A percentile compares a stretch with the other conserved stretches of the same genome.
These are phyloP conservation scores for Breviolum minutum DNA, from an alignment of 73 alveolate species.

Conservation along the genomic window DNA sequence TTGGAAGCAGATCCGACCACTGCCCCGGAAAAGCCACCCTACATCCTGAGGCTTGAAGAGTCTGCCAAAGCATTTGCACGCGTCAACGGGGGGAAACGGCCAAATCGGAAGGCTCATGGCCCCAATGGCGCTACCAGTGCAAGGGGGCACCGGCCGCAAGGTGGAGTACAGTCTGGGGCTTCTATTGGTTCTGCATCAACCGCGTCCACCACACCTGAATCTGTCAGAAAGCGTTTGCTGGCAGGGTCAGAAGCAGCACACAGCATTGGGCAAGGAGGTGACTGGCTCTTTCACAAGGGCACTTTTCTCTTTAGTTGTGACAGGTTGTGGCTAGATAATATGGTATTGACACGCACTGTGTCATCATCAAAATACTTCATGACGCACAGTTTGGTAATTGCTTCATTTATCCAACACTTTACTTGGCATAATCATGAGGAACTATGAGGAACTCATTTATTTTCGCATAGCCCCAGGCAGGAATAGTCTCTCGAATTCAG, in stretches of 20 bases:
- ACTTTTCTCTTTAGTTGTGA: no score
- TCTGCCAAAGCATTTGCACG: slow-evolving; percentile 38
- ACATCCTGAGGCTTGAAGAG: slow-evolving; percentile 40
- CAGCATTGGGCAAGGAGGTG: not conserved
- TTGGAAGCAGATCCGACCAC: not conserved
- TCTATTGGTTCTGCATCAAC: slow-evolving; percentile 79
- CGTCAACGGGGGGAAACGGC: not conserved
- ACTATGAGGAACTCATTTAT: no score
- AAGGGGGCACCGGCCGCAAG: not conserved
- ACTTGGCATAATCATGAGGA: no score
- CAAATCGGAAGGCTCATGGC: not conserved
- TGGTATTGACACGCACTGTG: no score
- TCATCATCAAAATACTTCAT: no score
- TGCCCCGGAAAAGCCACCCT: slow-evolving; percentile 27
- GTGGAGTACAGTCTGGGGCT: slow-evolving; percentile 38
- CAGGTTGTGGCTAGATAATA: no score
- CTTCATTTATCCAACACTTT: no score
- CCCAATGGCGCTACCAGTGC: not conserved
- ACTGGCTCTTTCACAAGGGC: not conserved
- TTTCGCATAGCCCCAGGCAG: no score
- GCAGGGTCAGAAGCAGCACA: not conserved
- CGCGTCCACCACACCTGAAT: slow-evolving; percentile 83
- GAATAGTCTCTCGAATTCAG: no score
- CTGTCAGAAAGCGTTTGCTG: slow-evolving; percentile 25
- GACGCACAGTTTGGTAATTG: no score